These are phyloP conservation scores for Xanthoparmelia taractica DNA, from an alignment of 495 filamentous ascomycete genomes.

Conservation along the genomic window DNA sequence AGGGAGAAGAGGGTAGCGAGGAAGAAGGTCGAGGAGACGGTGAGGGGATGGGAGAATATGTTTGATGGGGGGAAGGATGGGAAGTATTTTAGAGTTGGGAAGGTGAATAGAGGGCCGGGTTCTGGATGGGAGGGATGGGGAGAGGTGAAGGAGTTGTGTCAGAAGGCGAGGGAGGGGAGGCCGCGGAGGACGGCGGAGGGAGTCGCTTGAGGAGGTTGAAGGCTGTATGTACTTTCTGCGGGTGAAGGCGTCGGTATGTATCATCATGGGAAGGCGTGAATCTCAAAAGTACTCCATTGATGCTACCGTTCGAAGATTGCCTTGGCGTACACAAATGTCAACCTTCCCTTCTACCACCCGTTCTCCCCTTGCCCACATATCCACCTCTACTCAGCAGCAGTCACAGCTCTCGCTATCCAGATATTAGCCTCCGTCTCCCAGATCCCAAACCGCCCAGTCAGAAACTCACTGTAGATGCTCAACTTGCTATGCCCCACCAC, in stretches of 20 bases:
- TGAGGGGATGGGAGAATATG: conserved; percentile 50
- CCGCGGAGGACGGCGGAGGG: conserved; percentile 23
- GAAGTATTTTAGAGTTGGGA: conserved; percentile 69
- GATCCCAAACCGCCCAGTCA: not conserved
- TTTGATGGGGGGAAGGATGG: conserved; percentile 58
- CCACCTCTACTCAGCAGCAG: conserved; percentile 30
- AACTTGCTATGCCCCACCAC: conserved; percentile 93
- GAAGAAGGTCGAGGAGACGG: conserved; percentile 38
- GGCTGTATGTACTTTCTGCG: not conserved
- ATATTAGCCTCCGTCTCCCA: conserved; percentile 1
- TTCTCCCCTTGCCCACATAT: conserved; percentile 17
- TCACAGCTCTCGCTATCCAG: conserved; percentile 22
- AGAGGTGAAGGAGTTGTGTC: conserved; percentile 34
- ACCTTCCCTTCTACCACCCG: conserved; percentile 19
- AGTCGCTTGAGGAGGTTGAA: conserved; percentile 10
- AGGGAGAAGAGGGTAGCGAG: conserved; percentile 41
- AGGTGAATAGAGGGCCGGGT: conserved; percentile 39
- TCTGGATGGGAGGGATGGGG: conserved; percentile 28
- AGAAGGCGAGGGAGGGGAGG: conserved; percentile 27
- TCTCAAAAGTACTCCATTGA: conserved; percentile 16
- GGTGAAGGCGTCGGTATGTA: not conserved
- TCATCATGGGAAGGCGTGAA: not conserved
- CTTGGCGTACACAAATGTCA: not conserved
- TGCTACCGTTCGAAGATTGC: conserved; percentile 9
- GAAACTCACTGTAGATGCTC: conserved; percentile 93